These are phyloP conservation scores for Hypoxylon sp. DNA, from an alignment of 2,329 filamentous ascomycete species.

Conservation along the genomic window DNA sequence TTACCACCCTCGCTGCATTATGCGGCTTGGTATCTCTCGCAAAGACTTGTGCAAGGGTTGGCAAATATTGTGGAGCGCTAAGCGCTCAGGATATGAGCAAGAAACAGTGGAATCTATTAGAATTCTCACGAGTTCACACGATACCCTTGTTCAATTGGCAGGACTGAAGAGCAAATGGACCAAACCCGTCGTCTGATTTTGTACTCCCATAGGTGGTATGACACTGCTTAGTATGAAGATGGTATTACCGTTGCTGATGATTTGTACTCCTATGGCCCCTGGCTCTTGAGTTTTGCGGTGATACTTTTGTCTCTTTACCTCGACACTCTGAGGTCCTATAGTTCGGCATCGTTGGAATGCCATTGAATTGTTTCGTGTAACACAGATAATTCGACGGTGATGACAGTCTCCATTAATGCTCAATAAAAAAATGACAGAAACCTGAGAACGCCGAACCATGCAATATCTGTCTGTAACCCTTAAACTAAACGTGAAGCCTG, in stretches of 20 bases:
- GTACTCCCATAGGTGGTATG: slow-evolving; percentile 29
- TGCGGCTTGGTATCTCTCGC: neutral
- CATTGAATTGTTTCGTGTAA: slow-evolving; percentile 8
- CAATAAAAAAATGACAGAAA: slow-evolving; percentile 18
- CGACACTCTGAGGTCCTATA: neutral
- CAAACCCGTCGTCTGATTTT: slow-evolving; percentile 36
- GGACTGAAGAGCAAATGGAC: slow-evolving; percentile 43
- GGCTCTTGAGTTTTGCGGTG: neutral
- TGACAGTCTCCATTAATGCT: slow-evolving; percentile 8
- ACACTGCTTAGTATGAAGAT: slow-evolving; percentile 20
- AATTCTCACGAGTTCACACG: slow-evolving; percentile 43
- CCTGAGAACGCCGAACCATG: slow-evolving; percentile 48
- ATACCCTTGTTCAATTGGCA: slow-evolving; percentile 40
- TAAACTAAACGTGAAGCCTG: slow-evolving; percentile 5
- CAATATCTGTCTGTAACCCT: slow-evolving; percentile 28
- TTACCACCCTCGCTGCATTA: slow-evolving; percentile 7
- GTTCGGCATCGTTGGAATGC: neutral
- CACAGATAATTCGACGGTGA: slow-evolving; percentile 3
- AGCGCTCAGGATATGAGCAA: slow-evolving; percentile 18
- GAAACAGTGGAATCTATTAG: slow-evolving; percentile 36
- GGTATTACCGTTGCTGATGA: slow-evolving; percentile 10
- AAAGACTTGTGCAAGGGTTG: neutral
- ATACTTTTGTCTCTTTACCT: neutral
- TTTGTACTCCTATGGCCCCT: neutral
- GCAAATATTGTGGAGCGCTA: neutral